phyloP scores from a whole-genome alignment of 2,329 filamentous ascomycete genomes.

The Diaporthe citriasiana region DNA sequence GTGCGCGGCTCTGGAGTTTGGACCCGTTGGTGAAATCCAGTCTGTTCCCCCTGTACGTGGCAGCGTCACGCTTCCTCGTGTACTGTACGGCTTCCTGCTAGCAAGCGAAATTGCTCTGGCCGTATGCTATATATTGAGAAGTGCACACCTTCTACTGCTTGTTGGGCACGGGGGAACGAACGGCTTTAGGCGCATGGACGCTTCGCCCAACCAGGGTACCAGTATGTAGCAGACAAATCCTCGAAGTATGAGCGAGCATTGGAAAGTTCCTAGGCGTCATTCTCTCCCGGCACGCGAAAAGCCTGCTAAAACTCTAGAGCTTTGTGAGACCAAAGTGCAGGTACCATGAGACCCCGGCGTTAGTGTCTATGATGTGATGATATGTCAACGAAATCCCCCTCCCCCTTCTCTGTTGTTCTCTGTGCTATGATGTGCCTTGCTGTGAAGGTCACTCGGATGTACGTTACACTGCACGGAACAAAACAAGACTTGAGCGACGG shows the following conservation, averaged over 20 bases:
- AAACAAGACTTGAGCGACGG: conserved; percentile 21
- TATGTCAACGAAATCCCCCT: conserved; percentile 25
- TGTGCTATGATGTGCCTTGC: neutral
- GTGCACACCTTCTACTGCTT: neutral
- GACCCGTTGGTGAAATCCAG: neutral
- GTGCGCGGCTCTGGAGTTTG: neutral
- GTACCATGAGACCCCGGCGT: neutral
- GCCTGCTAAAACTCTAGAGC: neutral
- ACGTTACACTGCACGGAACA: conserved; percentile 24
- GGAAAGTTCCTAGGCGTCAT: neutral
- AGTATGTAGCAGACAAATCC: neutral
- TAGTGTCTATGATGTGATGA: conserved; percentile 33
- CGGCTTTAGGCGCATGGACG: neutral
- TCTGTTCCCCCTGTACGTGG: neutral
- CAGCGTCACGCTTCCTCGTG: neutral
- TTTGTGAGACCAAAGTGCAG: conserved; percentile 1
- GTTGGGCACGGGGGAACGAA: neutral
- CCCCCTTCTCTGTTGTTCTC: neutral
- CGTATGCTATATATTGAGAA: neutral
- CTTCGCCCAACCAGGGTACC: neutral
- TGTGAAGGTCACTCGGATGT: neutral
- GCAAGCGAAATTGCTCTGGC: conserved; percentile 35
- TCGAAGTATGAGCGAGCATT: neutral
- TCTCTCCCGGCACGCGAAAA: neutral
- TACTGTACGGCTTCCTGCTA: conserved; percentile 28